Evolutionary conservation across 192 early-diverging fungal genomes (phyloP).

Genomic region (Coemansia sp.): DNA sequence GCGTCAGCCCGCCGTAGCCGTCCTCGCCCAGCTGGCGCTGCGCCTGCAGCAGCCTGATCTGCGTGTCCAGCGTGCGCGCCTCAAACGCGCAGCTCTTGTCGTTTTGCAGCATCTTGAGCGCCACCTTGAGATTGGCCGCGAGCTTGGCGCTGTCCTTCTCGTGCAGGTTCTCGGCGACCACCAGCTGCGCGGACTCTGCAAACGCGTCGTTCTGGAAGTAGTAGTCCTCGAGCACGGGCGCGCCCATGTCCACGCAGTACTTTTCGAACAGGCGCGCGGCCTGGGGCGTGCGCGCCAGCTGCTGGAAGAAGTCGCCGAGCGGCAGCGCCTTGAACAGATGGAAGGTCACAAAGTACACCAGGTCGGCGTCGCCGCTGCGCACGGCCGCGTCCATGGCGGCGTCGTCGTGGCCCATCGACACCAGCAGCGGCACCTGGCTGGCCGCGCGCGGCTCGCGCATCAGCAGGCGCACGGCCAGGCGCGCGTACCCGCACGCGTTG

Average conservation of each 20-base stretch:
- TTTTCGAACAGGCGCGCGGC: conserved; percentile 82
- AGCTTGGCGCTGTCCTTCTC: conserved; percentile 52
- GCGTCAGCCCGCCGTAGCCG: conserved; percentile 64
- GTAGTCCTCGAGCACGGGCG: conserved; percentile 81
- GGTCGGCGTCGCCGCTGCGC: conserved; percentile 91
- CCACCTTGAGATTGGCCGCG: conserved; percentile 67
- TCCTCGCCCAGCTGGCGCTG: conserved; percentile 71
- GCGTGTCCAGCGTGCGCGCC: conserved; percentile 54
- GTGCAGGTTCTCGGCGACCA: conserved; percentile 37
- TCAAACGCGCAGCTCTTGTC: conserved; percentile 71
- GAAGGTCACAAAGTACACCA: conserved; percentile 91
- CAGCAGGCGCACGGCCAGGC: conserved; percentile 75
- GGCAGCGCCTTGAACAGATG: conserved; percentile 81
- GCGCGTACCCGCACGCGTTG: conserved; percentile 73
- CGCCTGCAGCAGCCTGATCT: conserved; percentile 65
- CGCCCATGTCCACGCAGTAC: conserved; percentile 73
- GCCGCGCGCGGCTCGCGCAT: conserved; percentile 92
- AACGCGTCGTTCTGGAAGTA: conserved; percentile 92
- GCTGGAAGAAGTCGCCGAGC: conserved; percentile 85
- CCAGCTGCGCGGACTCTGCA: conserved; percentile 61
- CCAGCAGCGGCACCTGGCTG: conserved; percentile 89
- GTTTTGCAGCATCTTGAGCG: conserved; percentile 68
- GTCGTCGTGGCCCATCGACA: conserved; percentile 90
- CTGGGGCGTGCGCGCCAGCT: conserved; percentile 72
- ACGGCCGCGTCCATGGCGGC: conserved; percentile 85